These are phyloP conservation scores for Rhodotorula babjevae DNA, from an alignment of 768 basidiomycete species.

Conservation along the genomic window DNA sequence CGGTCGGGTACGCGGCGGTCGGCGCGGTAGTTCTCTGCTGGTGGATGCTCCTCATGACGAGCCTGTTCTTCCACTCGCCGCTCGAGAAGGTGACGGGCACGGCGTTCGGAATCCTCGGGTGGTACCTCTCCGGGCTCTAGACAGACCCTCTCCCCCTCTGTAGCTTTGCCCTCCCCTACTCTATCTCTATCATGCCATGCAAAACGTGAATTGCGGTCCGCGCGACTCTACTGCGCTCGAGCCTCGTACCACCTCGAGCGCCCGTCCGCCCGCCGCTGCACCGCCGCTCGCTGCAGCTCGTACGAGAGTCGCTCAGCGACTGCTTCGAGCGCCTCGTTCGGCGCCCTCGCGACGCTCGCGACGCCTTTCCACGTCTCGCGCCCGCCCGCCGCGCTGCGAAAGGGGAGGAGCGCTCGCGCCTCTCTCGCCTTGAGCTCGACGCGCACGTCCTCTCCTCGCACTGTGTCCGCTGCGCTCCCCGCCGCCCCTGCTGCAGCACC, in stretches of 20 bases:
- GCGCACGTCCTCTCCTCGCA: conserved; percentile 7
- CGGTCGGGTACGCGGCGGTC: conserved; percentile 46
- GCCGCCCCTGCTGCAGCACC: neutral
- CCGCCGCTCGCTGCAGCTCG: neutral
- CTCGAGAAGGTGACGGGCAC: conserved; percentile 81
- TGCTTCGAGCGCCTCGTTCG: neutral
- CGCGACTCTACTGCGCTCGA: too few relatives aligned
- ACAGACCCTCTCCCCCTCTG: neutral
- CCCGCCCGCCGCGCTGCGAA: neutral
- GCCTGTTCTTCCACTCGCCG: conserved; percentile 85
- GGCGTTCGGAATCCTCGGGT: conserved; percentile 34
- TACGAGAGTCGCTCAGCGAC: neutral
- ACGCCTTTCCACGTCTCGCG: neutral
- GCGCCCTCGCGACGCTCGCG: neutral
- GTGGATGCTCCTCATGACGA: conserved; percentile 71
- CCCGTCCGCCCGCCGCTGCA: neutral
- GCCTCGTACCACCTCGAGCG: neutral
- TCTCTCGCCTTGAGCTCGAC: conserved; percentile 9
- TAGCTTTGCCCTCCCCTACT: neutral
- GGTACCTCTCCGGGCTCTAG: conserved; percentile 29
- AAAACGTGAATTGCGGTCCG: too few relatives aligned
- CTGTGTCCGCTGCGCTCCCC: neutral
- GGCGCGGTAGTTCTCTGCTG: conserved; percentile 65
- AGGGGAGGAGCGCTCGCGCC: conserved; percentile 1
- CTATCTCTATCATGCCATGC: neutral